Conservation (phyloP, 495 filamentous ascomycete genomes). For the Sporormia fimetaria region DNA sequence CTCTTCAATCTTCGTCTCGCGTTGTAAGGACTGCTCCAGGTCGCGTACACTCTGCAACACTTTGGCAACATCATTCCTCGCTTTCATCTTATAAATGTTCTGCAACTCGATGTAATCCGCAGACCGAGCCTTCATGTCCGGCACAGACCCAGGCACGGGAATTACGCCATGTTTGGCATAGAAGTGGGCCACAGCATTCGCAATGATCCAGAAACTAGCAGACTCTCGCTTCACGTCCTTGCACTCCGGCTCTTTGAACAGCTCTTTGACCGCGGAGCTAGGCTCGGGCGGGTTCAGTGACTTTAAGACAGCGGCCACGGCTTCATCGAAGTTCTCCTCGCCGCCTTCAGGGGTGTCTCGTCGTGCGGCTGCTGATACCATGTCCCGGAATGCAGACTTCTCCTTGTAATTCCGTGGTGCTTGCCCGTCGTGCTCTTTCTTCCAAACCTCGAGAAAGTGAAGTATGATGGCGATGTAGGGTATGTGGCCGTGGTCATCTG, state of each 20-base stretch:
- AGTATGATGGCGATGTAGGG: slow-evolving; percentile 79
- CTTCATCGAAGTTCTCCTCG: slow-evolving; percentile 97
- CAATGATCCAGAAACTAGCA: slow-evolving; percentile 79
- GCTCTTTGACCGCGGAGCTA: slow-evolving; percentile 56
- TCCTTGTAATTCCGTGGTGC: slow-evolving; percentile 68
- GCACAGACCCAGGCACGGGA: slow-evolving; percentile 76
- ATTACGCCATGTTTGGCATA: slow-evolving; percentile 57
- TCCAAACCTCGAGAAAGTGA: slow-evolving; percentile 81
- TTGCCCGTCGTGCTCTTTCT: slow-evolving; percentile 53
- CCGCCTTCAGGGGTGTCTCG: slow-evolving; percentile 71
- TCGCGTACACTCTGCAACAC: slow-evolving; percentile 58
- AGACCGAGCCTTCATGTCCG: slow-evolving; percentile 97
- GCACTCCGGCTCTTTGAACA: slow-evolving; percentile 60
- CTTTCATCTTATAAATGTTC: slow-evolving; percentile 87
- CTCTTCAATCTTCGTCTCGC: slow-evolving; percentile 43
- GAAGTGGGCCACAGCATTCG: slow-evolving; percentile 66
- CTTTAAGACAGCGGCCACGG: slow-evolving; percentile 75
- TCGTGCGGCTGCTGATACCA: slow-evolving; percentile 55
- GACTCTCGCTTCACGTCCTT: slow-evolving; percentile 35
- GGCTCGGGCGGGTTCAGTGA: slow-evolving; percentile 57
- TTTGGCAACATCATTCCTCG: slow-evolving; percentile 66
- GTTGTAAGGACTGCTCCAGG: slow-evolving; percentile 44
- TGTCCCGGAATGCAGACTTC: slow-evolving; percentile 66
- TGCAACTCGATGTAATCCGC: slow-evolving; percentile 84
- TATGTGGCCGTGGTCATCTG: slow-evolving; percentile 85